Evolutionary conservation across 2,329 filamentous ascomycete species (phyloP), one percentile per base, ranked within the genome.

Genomic region (Penicillium sp.): DNA sequence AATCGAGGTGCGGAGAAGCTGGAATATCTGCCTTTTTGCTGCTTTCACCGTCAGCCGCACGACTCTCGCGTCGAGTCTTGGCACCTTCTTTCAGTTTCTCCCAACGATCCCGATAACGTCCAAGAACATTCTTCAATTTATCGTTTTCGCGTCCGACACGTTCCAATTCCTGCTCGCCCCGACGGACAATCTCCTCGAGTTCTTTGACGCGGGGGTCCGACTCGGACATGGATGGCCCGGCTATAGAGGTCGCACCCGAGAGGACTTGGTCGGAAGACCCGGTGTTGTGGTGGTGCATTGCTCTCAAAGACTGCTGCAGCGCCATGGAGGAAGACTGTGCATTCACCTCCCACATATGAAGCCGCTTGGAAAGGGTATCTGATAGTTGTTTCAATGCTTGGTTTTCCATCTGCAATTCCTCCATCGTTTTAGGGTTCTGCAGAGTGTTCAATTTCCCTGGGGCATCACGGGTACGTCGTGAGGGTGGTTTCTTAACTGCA

Each of bases 261-360:
- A 68, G 59, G 48, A 61, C 67, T 47, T 36, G 56, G n/a, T 71
- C 67, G 3, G 68, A 61, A 1, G 67, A 68, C 2, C 66, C 62
- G 5, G 65, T 60, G 29, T 64, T 70, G 19, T 76, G 72, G 37
- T 75, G 73, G 34, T 78, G 75, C 51, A 81, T 73, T 55, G 79
- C 75, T 61, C 80, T 77, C 65, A 86, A 87, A 63, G 91, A 96
- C 71, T 97, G 91, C 13, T 92, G 90, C 29, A 97, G 82, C 3
- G 91, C 91, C 75, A 92, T 84, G 49, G 89, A 90, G 33, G 89
- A 92, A 59, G 88, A 91, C 74, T 97, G 94, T 0, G 92, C 91
- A 65, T 91, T 92, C 34, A 91, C 87, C 74, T 99, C 93, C 76
- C 96, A 99, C 58, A 92, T 89, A 66, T 94, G 90, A n/a, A 99